Evolutionary conservation across 805 yeast genomes (phyloP).

Genomic region (Candida nitratophila): DNA sequence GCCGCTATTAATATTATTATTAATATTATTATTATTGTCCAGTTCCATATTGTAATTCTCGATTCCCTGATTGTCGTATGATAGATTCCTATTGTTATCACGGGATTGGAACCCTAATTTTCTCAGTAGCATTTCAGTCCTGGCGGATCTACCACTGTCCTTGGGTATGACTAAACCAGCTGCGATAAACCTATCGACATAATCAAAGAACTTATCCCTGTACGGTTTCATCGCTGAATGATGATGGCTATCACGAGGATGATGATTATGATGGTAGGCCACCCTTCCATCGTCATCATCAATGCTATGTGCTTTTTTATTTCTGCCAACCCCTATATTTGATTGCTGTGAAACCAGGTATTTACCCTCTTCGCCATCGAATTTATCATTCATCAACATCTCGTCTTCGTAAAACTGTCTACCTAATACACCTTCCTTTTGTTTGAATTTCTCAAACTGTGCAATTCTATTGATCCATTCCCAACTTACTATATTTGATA

Average conservation of each 20-base stretch:
- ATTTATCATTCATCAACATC: not conserved
- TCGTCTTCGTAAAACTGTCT: conserved; percentile 68
- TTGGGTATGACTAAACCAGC: conserved; percentile 50
- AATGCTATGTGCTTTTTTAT: too few relatives aligned
- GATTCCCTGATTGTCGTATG: too few relatives aligned
- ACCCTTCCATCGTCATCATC: too few relatives aligned
- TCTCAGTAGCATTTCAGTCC: too few relatives aligned
- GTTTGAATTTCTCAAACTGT: conserved; percentile 48
- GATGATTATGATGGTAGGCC: not conserved
- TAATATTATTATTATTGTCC: not conserved
- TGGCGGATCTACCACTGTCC: not conserved
- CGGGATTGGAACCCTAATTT: too few relatives aligned
- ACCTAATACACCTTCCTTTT: conserved; percentile 69
- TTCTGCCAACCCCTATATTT: not conserved
- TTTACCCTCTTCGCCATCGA: not conserved
- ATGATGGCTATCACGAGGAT: not conserved
- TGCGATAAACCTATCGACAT: conserved; percentile 47
- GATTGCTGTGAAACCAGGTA: not conserved
- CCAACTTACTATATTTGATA: conserved; percentile 73
- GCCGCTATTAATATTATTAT: conserved; percentile 7
- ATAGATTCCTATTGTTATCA: too few relatives aligned
- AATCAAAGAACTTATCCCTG: conserved; percentile 21
- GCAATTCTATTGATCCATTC: conserved; percentile 74
- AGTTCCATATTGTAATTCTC: too few relatives aligned
- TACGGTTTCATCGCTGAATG: not conserved